Evolutionary conservation across 1,284 basidiomycete genomes (phyloP), one percentile per base, ranked within the genome.

Genomic region (Fistulinella staudtii): DNA sequence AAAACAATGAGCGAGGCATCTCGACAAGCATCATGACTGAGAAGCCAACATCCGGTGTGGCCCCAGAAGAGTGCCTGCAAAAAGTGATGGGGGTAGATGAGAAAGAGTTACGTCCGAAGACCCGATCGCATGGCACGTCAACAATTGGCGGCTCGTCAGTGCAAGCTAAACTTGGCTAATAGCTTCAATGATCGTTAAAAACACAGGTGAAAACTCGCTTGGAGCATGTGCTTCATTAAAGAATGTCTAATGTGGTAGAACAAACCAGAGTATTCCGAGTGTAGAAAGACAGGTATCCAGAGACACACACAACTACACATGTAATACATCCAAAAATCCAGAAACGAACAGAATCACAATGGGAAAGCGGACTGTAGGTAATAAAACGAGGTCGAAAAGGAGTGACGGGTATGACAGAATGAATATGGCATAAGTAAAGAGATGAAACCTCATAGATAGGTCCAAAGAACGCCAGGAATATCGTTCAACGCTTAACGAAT

Each of bases 401-500:
- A 53, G 39, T 50, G 56, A 43, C 49, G 47, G 55, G 56, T 61
- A 67, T 60, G 56, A 47, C 54, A 49, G 47, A 50, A 53, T 57
- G 49, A 60, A 64, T 56, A 58, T 36, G 54, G 46, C 55, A 66
- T 62, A 65, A 58, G 55, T 63, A 58, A 63, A 41, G 50, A 51
- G 34, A 53, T 47, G 39, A 49, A 39, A 47, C 34, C 45, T 51
- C 46, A 51, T 51, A 50, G 36, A 58, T 61, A 63, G 58, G 39
- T 37, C 53, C 54, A 53, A n/a, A n/a, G n/a, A n/a, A n/a, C n/a
- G n/a, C n/a, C n/a, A 53, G 42, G 47, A 47, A 40, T 46, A 27
- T 43, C 50, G 52, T 67, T 83, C 70, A 89, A 69, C 87, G 84
- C 68, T 88, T 89, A 30, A 84, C 84, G 60, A 92, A 88, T 53